Evolutionary conservation across 768 basidiomycete genomes (phyloP).

Genomic region (Lactifluus echinatus): DNA sequence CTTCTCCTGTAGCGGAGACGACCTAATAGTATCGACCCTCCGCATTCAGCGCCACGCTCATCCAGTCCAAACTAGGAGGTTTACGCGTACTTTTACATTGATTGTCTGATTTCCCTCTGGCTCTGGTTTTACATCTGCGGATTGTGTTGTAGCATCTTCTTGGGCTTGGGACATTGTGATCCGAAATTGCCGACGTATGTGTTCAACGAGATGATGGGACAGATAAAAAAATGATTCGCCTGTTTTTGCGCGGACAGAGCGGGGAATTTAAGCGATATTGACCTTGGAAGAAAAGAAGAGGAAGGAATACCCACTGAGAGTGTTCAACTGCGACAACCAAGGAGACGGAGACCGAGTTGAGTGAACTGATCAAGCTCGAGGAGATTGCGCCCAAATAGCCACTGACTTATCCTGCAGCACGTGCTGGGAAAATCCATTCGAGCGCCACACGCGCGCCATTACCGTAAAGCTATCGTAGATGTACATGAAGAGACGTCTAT

Average conservation of each 20-base stretch:
- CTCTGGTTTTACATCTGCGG: conserved; percentile 33
- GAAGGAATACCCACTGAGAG: neutral
- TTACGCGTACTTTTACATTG: conserved; percentile 60
- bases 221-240: neutral
- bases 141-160: neutral
- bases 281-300: neutral
- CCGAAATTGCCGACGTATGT: neutral
- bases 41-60: neutral
- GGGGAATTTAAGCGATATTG: neutral
- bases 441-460: neutral
- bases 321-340: neutral
- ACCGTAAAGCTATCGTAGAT: neutral
- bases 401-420: neutral
- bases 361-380: neutral
- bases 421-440: conserved; percentile 12
- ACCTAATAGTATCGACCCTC: conserved; percentile 41
- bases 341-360: neutral
- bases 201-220: neutral
- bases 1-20: conserved; percentile 65
- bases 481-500: neutral
- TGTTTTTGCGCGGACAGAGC: neutral
- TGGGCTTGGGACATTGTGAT: no score
- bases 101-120: conserved; percentile 57
- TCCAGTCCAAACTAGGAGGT: neutral
- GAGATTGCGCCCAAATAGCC: conserved; percentile 6